A percentile compares a stretch with the other conserved stretches of the same genome.
These are phyloP conservation scores for Hyaloperonospora brassicae DNA, from an alignment of 352 stramenopile species.

Conservation along the genomic window DNA sequence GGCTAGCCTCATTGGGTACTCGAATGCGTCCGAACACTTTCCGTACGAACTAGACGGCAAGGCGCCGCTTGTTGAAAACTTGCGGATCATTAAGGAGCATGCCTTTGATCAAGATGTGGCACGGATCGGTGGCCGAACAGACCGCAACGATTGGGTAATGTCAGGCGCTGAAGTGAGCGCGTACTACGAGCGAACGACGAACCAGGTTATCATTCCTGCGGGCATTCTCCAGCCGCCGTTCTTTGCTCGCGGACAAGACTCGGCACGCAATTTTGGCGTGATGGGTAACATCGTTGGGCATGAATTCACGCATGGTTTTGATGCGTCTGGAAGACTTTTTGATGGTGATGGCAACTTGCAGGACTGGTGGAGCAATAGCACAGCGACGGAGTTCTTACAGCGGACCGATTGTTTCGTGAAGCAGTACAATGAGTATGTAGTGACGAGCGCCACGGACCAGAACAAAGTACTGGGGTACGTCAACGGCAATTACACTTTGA, in stretches of 20 bases:
- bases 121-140: slow-evolving; percentile 35
- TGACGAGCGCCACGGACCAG: no score
- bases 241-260: slow-evolving; percentile 74
- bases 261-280: slow-evolving; percentile 89
- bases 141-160: slow-evolving; percentile 85
- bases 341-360: slow-evolving; percentile 30
- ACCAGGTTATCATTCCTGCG: slow-evolving; percentile 94
- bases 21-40: no score
- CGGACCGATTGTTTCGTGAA: no score
- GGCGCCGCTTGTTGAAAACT: slow-evolving; percentile 8
- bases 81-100: slow-evolving; percentile 34
- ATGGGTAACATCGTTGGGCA: slow-evolving; percentile 92
- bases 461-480: no score
- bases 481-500: no score
- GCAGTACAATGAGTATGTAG: no score
- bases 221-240: slow-evolving; percentile 94
- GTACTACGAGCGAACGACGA: slow-evolving; percentile 27
- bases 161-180: slow-evolving; percentile 55
- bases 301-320: slow-evolving; percentile 95
- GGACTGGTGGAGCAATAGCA: no score
- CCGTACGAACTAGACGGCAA: no score
- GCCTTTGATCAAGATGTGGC: slow-evolving; percentile 37
- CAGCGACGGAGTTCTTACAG: no score
- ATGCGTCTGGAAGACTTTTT: slow-evolving; percentile 88
- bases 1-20: no score